Evolutionary conservation across 139 green algal species (phyloP).

Genomic region (Picochlorum sp.): DNA sequence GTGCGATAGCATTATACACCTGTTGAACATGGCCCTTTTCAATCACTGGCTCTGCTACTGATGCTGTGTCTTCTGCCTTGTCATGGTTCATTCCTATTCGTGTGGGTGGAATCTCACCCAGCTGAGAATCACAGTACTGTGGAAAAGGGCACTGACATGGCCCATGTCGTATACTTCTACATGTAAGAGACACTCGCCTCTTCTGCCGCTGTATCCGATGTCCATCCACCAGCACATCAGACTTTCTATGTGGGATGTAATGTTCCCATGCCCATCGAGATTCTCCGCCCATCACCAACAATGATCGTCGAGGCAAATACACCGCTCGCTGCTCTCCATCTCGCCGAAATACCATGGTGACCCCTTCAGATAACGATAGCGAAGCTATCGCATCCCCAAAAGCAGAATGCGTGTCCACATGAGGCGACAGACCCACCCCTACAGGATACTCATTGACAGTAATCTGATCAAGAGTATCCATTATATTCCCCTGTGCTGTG

Average conservation of each 20-base stretch:
- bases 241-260: constrained; percentile 89
- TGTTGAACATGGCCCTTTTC: constrained; percentile 64
- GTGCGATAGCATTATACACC: constrained; percentile 94
- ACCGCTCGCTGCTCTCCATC: constrained; percentile 28
- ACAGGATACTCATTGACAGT: constrained; percentile 91
- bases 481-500: constrained; percentile 6
- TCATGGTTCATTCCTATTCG: constrained; percentile 21
- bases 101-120: constrained; percentile 54
- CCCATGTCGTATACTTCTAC: constrained; percentile 53
- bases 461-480: constrained; percentile 52
- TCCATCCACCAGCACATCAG: constrained; percentile 44
- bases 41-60: constrained; percentile 17
- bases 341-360: constrained; percentile 81
- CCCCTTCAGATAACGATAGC: constrained; percentile 62
- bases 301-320: constrained; percentile 63
- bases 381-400: constrained; percentile 80
- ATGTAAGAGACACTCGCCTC: constrained; percentile 78
- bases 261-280: constrained; percentile 76
- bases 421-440: constrained; percentile 83
- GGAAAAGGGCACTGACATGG: constrained; percentile 76
- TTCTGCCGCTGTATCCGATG: constrained; percentile 26
- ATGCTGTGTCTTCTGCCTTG: no score
- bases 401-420: constrained; percentile 92
- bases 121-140: constrained; percentile 81
- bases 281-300: constrained; percentile 83